A percentile compares a stretch with the other conserved stretches of the same genome.
Evolutionary conservation across 164 flowering plant genomes (phyloP).

Genomic region (Dillenia suffruticosa): DNA sequence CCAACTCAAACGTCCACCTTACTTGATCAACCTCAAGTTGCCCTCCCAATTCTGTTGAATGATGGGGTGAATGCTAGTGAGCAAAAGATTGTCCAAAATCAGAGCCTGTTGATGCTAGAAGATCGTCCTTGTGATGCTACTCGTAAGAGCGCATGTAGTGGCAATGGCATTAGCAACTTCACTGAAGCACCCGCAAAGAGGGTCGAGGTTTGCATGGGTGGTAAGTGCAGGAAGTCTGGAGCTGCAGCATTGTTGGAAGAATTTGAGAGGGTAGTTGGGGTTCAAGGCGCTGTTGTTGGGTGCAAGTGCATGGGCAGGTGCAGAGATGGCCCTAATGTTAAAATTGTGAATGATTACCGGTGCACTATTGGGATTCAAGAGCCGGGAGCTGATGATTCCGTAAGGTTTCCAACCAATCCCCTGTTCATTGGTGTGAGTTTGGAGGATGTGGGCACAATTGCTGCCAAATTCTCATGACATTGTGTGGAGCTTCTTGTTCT

Average conservation of each 20-base stretch:
- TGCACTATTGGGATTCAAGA: neutral
- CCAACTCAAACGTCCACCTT: neutral
- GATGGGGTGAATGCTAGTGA: neutral
- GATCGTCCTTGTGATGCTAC: neutral
- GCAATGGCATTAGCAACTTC: neutral
- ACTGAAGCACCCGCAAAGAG: constrained; percentile 19
- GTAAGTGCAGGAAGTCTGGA: constrained; percentile 80
- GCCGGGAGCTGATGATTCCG: constrained; percentile 16
- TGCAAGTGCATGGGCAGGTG: constrained; percentile 95
- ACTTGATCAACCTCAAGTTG: neutral
- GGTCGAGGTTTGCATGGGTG: constrained; percentile 90
- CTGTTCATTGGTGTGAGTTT: constrained; percentile 50
- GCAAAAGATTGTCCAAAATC: neutral
- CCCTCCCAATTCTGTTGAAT: neutral
- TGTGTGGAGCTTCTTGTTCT: too few species aligned
- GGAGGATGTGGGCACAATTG: constrained; percentile 45
- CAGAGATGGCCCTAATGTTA: constrained; percentile 68
- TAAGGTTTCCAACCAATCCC: constrained; percentile 20
- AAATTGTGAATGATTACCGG: constrained; percentile 25
- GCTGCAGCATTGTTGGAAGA: constrained; percentile 46
- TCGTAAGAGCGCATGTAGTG: neutral
- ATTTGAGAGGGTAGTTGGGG: constrained; percentile 44
- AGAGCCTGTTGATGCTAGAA: neutral
- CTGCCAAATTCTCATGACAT: constrained; percentile 22
- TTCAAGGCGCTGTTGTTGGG: constrained; percentile 58